phyloP scores from a whole-genome alignment of 1,139 yeast species.

The Kluyveromyces sp. region DNA sequence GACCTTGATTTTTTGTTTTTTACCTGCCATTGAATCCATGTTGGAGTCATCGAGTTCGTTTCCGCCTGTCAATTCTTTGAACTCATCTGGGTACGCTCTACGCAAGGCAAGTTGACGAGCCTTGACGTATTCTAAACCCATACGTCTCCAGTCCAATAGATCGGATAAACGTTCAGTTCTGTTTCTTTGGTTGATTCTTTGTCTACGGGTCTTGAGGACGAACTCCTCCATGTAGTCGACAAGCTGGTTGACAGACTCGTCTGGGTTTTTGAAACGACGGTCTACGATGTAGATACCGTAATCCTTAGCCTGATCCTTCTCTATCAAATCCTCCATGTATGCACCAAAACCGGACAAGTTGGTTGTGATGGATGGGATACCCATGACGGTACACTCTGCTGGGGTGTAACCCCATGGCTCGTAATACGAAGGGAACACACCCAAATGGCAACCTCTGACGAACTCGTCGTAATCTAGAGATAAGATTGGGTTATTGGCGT shows the following conservation, averaged over 20 bases:
- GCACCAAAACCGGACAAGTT: conserved; percentile 96
- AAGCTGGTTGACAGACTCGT: conserved; percentile 88
- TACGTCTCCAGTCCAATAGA: conserved; percentile 91
- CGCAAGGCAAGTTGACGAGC: conserved; percentile 88
- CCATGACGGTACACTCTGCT: conserved; percentile 99
- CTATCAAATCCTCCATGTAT: conserved; percentile 96
- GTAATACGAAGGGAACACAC: conserved; percentile 96
- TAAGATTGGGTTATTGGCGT: conserved; percentile 88
- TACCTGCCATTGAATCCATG: conserved; percentile 26
- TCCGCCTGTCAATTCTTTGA: conserved; percentile 42
- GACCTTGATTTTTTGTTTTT: conserved; percentile 48
- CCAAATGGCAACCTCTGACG: conserved; percentile 96
- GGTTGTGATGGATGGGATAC: conserved; percentile 97
- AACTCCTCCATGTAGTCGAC: conserved; percentile 87
- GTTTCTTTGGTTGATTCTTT: conserved; percentile 95
- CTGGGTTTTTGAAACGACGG: conserved; percentile 87
- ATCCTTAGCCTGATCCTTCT: conserved; percentile 69
- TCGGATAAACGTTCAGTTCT: conserved; percentile 93
- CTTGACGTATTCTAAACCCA: conserved; percentile 94
- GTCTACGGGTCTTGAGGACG: conserved; percentile 84
- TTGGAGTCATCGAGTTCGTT: conserved; percentile 24
- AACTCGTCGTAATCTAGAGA: conserved; percentile 95
- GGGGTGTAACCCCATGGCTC: conserved; percentile 99
- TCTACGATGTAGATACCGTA: conserved; percentile 97
- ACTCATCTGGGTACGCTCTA: conserved; percentile 88